Conservation (phyloP, 495 filamentous ascomycete genomes). For the Trichoderma reesei region DNA sequence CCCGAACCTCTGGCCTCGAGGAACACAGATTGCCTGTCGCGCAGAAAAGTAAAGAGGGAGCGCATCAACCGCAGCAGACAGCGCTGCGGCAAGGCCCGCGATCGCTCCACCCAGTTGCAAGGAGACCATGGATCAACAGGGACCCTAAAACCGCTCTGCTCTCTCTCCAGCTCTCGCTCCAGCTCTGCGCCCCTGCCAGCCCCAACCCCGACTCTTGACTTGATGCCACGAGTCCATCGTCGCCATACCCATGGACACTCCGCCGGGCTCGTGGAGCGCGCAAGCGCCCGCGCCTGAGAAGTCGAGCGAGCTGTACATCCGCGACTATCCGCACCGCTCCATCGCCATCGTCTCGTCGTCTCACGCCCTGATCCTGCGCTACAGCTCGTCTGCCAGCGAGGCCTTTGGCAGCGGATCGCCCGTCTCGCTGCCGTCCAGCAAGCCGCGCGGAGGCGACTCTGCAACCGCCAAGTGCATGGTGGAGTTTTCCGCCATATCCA, state of each 20-base stretch:
- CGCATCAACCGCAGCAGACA: not conserved
- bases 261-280: slow-evolving; percentile 20
- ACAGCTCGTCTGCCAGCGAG: slow-evolving; percentile 50
- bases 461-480: slow-evolving; percentile 59
- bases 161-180: not conserved
- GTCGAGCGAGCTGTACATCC: slow-evolving; percentile 49
- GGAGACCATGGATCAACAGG: slow-evolving; percentile 7
- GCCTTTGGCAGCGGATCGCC: slow-evolving; percentile 38
- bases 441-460: slow-evolving; percentile 32
- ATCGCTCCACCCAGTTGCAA: slow-evolving; percentile 2
- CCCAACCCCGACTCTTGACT: slow-evolving; percentile 21
- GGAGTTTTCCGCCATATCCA: slow-evolving; percentile 62
- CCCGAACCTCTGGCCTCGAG: not conserved
- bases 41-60: not conserved
- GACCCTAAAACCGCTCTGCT: slow-evolving; percentile 1
- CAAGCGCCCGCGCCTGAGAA: slow-evolving; percentile 27
- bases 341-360: slow-evolving; percentile 72
- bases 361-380: slow-evolving; percentile 73
- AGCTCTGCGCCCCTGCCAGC: not conserved
- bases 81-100: not conserved
- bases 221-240: slow-evolving; percentile 20
- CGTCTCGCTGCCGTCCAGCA: slow-evolving; percentile 32
- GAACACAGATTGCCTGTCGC: not conserved
- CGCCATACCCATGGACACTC: slow-evolving; percentile 22
- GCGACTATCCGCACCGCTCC: slow-evolving; percentile 73